A percentile compares a stretch with the other conserved stretches of the same genome.
Evolutionary conservation across 768 basidiomycete species (phyloP).

Genomic region (Podaxis rugospora): DNA sequence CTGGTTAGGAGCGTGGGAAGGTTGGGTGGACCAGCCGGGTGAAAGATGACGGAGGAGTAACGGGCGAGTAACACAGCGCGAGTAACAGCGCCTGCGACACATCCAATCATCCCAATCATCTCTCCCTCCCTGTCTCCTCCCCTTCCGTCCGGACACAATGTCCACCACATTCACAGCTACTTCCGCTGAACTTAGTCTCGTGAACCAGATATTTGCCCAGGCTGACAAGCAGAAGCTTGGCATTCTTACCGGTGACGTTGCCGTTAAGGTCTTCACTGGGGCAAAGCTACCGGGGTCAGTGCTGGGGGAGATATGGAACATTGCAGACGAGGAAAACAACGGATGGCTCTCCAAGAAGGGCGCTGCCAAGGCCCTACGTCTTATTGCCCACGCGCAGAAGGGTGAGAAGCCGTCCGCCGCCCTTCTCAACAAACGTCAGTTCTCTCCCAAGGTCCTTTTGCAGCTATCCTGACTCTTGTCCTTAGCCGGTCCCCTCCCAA

Average conservation of each 20-base stretch:
- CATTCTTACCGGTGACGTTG: slow-evolving; percentile 86
- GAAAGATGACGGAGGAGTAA: neutral
- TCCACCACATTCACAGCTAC: slow-evolving; percentile 41
- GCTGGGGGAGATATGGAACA: slow-evolving; percentile 90
- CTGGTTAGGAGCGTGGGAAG: slow-evolving; percentile 10
- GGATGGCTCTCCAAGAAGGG: slow-evolving; percentile 89
- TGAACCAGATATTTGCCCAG: slow-evolving; percentile 66
- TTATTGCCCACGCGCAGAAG: slow-evolving; percentile 92
- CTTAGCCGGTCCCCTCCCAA: slow-evolving; percentile 80
- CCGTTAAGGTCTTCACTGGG: slow-evolving; percentile 80
- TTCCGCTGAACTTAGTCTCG: slow-evolving; percentile 51
- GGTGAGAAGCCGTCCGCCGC: slow-evolving; percentile 65
- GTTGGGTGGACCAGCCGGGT: neutral
- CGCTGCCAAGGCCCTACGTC: slow-evolving; percentile 81
- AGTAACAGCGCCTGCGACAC: slow-evolving; percentile 3
- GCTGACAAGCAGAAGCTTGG: slow-evolving; percentile 79
- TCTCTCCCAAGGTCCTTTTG: slow-evolving; percentile 7
- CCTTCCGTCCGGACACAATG: slow-evolving; percentile 29
- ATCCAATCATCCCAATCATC: slow-evolving; percentile 14
- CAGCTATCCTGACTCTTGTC: slow-evolving; percentile 14
- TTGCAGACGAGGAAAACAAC: slow-evolving; percentile 91
- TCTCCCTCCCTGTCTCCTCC: slow-evolving; percentile 6
- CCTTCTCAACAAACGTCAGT: slow-evolving; percentile 68
- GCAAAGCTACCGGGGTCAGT: slow-evolving; percentile 73
- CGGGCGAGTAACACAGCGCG: neutral